Percentiles rank a stretch among this genome's conserved stretches.
Evolutionary conservation across 2,329 filamentous ascomycete species (phyloP).

Genomic region (Penicillium hesseltinei): DNA sequence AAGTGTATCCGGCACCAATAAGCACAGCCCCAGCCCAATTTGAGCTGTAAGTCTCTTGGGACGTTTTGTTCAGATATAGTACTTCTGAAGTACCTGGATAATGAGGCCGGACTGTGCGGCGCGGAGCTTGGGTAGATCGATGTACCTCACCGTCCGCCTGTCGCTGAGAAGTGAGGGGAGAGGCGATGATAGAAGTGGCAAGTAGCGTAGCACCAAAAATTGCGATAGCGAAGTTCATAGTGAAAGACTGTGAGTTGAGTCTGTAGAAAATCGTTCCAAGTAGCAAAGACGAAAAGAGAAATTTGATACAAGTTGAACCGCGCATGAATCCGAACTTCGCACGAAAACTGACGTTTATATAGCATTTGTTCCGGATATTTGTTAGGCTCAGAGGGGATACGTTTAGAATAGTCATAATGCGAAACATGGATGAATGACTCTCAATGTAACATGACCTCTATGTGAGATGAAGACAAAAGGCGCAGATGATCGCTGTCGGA

Average conservation of each 20-base stretch:
- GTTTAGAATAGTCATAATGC: not conserved
- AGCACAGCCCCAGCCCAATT: slow-evolving; percentile 62
- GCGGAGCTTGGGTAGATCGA: slow-evolving; percentile 27
- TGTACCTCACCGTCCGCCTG: slow-evolving; percentile 30
- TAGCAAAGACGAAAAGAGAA: not conserved
- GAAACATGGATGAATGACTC: not conserved
- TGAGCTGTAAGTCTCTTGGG: slow-evolving; percentile 49
- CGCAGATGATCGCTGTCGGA: not conserved
- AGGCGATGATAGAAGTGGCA: slow-evolving; percentile 45
- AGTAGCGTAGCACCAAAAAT: slow-evolving; percentile 39
- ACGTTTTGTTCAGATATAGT: slow-evolving; percentile 35
- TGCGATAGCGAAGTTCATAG: slow-evolving; percentile 51
- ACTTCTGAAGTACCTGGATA: slow-evolving; percentile 29
- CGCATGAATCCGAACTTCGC: not conserved
- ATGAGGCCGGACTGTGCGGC: slow-evolving; percentile 32
- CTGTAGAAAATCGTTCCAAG: no score
- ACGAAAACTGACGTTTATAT: not conserved
- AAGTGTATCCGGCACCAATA: slow-evolving; percentile 50
- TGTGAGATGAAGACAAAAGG: not conserved
- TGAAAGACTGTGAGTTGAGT: slow-evolving; percentile 17
- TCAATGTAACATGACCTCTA: not conserved
- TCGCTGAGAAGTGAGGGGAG: slow-evolving; percentile 46
- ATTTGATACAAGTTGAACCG: not conserved
- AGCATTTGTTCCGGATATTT: not conserved
- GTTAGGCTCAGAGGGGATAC: not conserved